These are phyloP conservation scores for Fusarium oligoseptatum DNA, from an alignment of 2,329 filamentous ascomycete genomes.

Conservation along the genomic window DNA sequence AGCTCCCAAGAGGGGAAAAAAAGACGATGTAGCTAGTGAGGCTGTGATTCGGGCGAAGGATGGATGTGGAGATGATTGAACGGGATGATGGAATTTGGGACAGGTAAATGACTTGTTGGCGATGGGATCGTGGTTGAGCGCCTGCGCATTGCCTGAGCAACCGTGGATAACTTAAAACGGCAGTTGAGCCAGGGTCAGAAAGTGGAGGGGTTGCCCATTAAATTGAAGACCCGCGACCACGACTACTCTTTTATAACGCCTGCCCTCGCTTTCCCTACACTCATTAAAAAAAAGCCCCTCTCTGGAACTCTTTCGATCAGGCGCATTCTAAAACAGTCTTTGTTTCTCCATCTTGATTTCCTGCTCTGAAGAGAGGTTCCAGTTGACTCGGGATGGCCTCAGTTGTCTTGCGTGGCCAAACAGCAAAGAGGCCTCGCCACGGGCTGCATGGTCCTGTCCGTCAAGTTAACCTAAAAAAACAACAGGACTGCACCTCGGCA, in stretches of 20 bases:
- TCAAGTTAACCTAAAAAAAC: background rate
- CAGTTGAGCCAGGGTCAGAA: slow-evolving; percentile 25
- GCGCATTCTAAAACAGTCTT: background rate
- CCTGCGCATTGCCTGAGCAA: slow-evolving; percentile 47
- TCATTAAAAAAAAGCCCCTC: slow-evolving; percentile 5
- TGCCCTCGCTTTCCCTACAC: background rate
- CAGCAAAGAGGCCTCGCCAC: background rate
- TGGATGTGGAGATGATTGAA: slow-evolving; percentile 35
- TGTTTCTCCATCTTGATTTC: background rate
- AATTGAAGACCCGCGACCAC: background rate
- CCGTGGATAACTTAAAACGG: slow-evolving; percentile 18
- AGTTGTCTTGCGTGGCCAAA: slow-evolving; percentile 14
- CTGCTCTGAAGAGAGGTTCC: background rate
- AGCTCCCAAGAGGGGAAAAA: slow-evolving; percentile 11
- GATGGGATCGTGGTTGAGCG: slow-evolving; percentile 31
- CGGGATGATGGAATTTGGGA: slow-evolving; percentile 1
- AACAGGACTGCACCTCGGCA: slow-evolving; percentile 1
- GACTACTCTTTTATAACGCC: background rate
- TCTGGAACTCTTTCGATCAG: slow-evolving; percentile 1
- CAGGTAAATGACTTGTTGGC: slow-evolving; percentile 11
- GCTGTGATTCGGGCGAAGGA: slow-evolving; percentile 33
- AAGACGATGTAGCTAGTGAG: slow-evolving; percentile 36
- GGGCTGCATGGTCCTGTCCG: background rate
- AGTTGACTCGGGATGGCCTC: slow-evolving; percentile 15
- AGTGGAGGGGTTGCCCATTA: slow-evolving; percentile 26